Base-by-base conservation (phyloP, 495 filamentous ascomycete species). In the Achaetomiella virescens region DNA sequence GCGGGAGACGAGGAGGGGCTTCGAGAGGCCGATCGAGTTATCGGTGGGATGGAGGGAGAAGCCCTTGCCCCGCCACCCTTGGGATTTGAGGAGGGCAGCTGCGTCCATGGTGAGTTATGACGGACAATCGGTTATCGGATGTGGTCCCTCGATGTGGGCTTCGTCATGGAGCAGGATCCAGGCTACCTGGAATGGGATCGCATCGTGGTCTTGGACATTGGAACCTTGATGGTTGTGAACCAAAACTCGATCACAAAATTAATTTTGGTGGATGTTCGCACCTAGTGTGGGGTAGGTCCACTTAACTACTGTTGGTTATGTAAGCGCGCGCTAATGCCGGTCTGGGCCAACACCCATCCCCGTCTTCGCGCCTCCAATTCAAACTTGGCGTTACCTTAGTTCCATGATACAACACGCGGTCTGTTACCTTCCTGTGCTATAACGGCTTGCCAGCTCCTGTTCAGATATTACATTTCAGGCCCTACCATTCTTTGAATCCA, bases 11-110 rank as follows among this genome's bases (percentile, higher is more conserved):
- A 88, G 79, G 24, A 92, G 70, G 8, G 87, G 88, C 53, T 79
- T 80, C 12, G 79, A 77, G 8, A 92, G 78, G 25, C 88, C 88
- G 31, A 80, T 83, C 24, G 75, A 73, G 63, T 81, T 79, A 74
- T 73, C 70, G 44, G 82, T 82, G 11, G 84, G 79, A 66, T 90
- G 84, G 10, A 92, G 78, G 0, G 87, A 81, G 69, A 87, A 83
- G 61, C 88, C 88, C 25, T 80, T 78, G 58, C 88, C 88, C 56
- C 81, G 81, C 88, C 88, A 92, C 60, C 88, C 88, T 74, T 88
- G 85, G 64, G 80, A 78, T 56, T 82, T 81, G 57, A 92, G 83
- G 66, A 67, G 63, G 29, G 61, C 61, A 22, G 58, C 40, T 4
- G 66, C 66, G 63, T 68, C 54, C 66, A 68, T 68, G 53, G 55